phyloP scores from a whole-genome alignment of 331 rosid genomes.

The Malus hybrid region DNA sequence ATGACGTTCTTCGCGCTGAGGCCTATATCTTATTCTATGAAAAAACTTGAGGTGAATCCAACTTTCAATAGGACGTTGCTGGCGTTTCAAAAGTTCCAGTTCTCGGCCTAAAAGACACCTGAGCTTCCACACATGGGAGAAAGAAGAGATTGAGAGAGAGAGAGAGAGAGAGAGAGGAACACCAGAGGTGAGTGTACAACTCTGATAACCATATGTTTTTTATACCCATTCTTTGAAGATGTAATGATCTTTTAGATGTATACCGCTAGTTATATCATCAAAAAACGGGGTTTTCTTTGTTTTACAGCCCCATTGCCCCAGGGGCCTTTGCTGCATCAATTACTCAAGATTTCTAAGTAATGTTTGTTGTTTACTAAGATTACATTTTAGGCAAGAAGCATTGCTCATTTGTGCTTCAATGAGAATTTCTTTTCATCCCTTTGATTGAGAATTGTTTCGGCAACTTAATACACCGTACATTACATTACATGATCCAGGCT shows the following conservation, averaged over 20 bases:
- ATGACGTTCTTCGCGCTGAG: constrained; percentile 72
- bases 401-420: background rate
- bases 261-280: constrained; percentile 30
- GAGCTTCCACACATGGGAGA: constrained; percentile 1
- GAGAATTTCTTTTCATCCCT: background rate
- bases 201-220: constrained; percentile 20
- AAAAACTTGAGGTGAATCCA: constrained; percentile 31
- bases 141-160: constrained; percentile 10
- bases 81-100: constrained; percentile 5
- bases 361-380: background rate
- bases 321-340: background rate
- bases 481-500: background rate
- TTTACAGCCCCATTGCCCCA: background rate
- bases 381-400: background rate
- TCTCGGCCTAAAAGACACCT: constrained; percentile 1
- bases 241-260: constrained; percentile 39
- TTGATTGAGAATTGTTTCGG: too few species aligned
- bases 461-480: too few species aligned
- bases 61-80: too few species aligned
- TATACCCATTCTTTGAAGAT: constrained; percentile 59
- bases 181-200: constrained; percentile 39
- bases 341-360: background rate
- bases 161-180: constrained; percentile 1
- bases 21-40: constrained; percentile 89
- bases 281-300: constrained; percentile 1